phyloP scores from a whole-genome alignment of 192 early-diverging fungal genomes.

The Chytriomyces sp. region DNA sequence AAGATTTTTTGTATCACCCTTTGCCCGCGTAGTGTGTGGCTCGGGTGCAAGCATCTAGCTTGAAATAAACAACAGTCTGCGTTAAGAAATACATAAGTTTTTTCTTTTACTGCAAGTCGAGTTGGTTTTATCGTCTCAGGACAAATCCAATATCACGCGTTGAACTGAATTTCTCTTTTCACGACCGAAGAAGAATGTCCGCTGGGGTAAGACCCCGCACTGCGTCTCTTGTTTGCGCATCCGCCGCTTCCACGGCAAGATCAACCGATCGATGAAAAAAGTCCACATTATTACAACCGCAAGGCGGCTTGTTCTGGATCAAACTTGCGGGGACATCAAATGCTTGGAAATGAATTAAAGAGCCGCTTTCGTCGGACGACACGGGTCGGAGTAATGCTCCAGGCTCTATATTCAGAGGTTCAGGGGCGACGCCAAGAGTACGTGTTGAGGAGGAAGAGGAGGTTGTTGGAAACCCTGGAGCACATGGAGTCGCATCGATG shows the following conservation, averaged over 20 bases:
- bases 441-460: too few relatives aligned
- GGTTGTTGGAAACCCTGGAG: too few relatives aligned
- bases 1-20: not conserved
- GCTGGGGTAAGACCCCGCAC: not conserved
- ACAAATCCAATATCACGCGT: too few relatives aligned
- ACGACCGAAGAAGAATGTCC: too few relatives aligned
- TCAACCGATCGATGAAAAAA: slow-evolving; percentile 40
- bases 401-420: not conserved
- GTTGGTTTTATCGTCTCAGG: not conserved
- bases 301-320: not conserved
- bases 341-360: not conserved
- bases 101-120: not conserved
- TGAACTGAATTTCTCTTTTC: too few relatives aligned
- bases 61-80: not conserved
- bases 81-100: not conserved
- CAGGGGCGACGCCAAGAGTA: too few relatives aligned
- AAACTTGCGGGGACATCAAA: not conserved
- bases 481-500: slow-evolving; percentile 4
- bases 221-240: not conserved
- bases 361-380: not conserved
- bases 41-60: too few relatives aligned
- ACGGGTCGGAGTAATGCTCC: too few relatives aligned
- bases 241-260: slow-evolving; percentile 31
- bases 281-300: not conserved
- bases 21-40: too few relatives aligned